Percentiles rank a stretch among this genome's conserved stretches.
Conservation (phyloP, 1,284 basidiomycete species). For the Exsudoporus floridanus region DNA sequence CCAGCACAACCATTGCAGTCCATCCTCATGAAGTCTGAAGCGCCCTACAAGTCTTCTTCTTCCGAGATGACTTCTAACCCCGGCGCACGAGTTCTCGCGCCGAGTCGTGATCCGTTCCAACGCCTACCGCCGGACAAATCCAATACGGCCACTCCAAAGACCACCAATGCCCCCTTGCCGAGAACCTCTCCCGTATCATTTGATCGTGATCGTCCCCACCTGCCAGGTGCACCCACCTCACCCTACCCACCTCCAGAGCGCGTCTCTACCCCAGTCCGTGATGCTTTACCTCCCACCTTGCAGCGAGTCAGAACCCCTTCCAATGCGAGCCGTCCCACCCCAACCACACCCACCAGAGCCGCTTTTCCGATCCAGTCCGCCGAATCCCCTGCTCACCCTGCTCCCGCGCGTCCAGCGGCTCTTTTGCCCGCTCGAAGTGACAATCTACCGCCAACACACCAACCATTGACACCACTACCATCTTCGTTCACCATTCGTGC, state of each 20-base stretch:
- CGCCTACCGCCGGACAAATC: slow-evolving; percentile 19
- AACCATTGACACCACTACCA: slow-evolving; percentile 11
- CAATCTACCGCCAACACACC: neutral
- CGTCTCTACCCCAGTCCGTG: slow-evolving; percentile 20
- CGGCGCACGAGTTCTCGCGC: slow-evolving; percentile 6
- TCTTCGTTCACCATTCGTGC: slow-evolving; percentile 6
- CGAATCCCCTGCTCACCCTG: slow-evolving; percentile 11
- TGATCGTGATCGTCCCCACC: slow-evolving; percentile 10
- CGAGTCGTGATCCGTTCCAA: slow-evolving; percentile 31
- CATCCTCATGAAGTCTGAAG: slow-evolving; percentile 27
- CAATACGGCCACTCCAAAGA: slow-evolving; percentile 2
- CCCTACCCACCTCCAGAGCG: slow-evolving; percentile 20
- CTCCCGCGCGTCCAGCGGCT: slow-evolving; percentile 14
- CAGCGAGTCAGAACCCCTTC: slow-evolving; percentile 22
- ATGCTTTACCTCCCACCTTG: slow-evolving; percentile 13
- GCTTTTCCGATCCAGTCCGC: slow-evolving; percentile 16
- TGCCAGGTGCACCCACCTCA: slow-evolving; percentile 2
- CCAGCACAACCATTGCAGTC: slow-evolving; percentile 40
- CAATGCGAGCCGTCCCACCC: slow-evolving; percentile 8
- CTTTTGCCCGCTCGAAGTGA: slow-evolving; percentile 18
- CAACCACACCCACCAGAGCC: slow-evolving; percentile 10
- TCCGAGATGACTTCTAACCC: slow-evolving; percentile 9
- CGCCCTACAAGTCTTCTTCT: slow-evolving; percentile 4
- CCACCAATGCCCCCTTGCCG: slow-evolving; percentile 7
- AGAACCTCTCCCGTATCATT: neutral